Evolutionary conservation across 805 yeast species (phyloP).

Genomic region (Ogataea minuta): DNA sequence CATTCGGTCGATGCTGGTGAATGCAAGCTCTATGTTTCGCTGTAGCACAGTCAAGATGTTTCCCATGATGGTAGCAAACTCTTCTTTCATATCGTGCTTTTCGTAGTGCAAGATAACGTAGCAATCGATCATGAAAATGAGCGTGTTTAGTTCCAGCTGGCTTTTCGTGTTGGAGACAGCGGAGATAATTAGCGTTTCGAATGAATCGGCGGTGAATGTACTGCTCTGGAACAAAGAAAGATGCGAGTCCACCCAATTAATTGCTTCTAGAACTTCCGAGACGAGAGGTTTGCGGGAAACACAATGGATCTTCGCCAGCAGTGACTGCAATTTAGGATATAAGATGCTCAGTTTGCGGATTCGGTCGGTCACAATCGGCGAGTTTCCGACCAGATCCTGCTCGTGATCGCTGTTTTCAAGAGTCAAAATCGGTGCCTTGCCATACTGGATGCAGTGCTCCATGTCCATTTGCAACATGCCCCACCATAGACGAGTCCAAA

Average conservation of each 20-base stretch:
- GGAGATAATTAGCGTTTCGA: background rate
- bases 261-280: conserved; percentile 21
- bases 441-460: conserved; percentile 21
- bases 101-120: conserved; percentile 24
- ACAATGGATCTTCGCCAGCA: conserved; percentile 25
- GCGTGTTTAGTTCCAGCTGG: conserved; percentile 7
- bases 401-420: conserved; percentile 20
- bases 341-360: conserved; percentile 20
- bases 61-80: conserved; percentile 8
- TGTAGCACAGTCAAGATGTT: background rate
- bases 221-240: conserved; percentile 4
- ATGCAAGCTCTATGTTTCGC: conserved; percentile 7
- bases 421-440: conserved; percentile 23
- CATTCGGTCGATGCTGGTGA: conserved; percentile 7
- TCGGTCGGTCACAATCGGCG: conserved; percentile 19
- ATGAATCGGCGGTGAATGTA: background rate
- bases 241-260: conserved; percentile 13
- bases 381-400: conserved; percentile 13
- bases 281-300: conserved; percentile 22
- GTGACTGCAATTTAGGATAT: conserved; percentile 15
- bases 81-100: background rate
- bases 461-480: conserved; percentile 24
- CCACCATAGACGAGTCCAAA: conserved; percentile 35
- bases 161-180: conserved; percentile 2
- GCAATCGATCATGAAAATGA: conserved; percentile 19